Evolutionary conservation across 768 basidiomycete species (phyloP).

Genomic region (Galerina marginata): DNA sequence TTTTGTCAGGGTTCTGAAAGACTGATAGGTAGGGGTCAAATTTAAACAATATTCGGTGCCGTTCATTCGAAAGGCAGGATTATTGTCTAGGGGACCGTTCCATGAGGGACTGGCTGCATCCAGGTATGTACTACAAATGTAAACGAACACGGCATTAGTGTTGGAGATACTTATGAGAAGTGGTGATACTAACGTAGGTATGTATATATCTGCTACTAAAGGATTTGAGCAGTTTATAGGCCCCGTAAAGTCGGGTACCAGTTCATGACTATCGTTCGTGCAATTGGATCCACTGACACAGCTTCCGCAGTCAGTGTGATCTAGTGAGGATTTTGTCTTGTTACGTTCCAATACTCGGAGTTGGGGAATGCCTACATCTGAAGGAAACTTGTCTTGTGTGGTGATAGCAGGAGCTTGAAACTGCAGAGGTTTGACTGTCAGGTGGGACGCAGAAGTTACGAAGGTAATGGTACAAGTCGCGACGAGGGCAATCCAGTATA

Average conservation of each 20-base stretch:
- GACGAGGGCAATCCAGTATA: not conserved
- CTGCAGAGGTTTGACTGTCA: not conserved
- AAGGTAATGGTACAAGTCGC: not conserved
- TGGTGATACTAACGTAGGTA: not conserved
- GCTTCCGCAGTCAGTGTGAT: not conserved
- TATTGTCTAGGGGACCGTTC: not conserved
- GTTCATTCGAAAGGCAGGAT: not conserved
- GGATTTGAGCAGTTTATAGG: not conserved
- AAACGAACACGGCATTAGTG: too few relatives aligned
- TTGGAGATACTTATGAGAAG: not conserved
- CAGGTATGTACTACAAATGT: not conserved
- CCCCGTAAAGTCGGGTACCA: not conserved
- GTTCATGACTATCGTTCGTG: not conserved
- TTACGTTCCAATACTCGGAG: not conserved
- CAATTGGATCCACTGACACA: not conserved
- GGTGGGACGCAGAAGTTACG: not conserved
- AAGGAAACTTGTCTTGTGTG: not conserved
- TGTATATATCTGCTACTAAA: not conserved
- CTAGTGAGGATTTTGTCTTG: not conserved
- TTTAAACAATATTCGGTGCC: not conserved
- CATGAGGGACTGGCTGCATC: not conserved
- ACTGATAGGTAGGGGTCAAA: not conserved
- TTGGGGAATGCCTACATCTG: not conserved
- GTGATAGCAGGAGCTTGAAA: not conserved
- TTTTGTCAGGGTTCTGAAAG: slow-evolving; percentile 2